These are phyloP conservation scores for Eragrostis tef DNA, from an alignment of 202 grass and related monocot genomes.

Conservation along the genomic window DNA sequence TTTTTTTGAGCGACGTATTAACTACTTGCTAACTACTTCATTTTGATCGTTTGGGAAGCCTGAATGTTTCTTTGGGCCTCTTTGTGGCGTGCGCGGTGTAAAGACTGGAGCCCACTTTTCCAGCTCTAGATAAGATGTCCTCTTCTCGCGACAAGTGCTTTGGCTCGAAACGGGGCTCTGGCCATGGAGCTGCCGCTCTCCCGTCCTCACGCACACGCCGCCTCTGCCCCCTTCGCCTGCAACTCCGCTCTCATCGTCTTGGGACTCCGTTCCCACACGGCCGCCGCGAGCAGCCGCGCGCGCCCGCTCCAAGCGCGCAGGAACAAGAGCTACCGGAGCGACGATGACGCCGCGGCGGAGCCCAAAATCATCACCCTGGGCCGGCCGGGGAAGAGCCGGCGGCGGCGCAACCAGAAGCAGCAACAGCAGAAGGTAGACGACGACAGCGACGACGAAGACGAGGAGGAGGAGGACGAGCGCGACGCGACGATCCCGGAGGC, in stretches of 20 bases:
- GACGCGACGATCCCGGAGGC: slow-evolving; percentile 81
- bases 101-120: neutral
- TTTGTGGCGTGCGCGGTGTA: neutral
- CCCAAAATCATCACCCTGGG: slow-evolving; percentile 58
- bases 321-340: slow-evolving; percentile 38
- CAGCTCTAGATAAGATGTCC: slow-evolving; percentile 51
- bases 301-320: slow-evolving; percentile 36
- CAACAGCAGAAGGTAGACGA: neutral
- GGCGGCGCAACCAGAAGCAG: slow-evolving; percentile 25
- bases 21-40: too few relatives aligned
- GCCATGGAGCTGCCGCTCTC: slow-evolving; percentile 56
- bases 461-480: slow-evolving; percentile 45
- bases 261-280: neutral
- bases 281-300: neutral
- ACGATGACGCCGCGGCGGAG: slow-evolving; percentile 34
- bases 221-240: slow-evolving; percentile 12
- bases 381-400: slow-evolving; percentile 43
- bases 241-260: slow-evolving; percentile 1
- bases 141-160: neutral
- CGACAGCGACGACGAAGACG: neutral
- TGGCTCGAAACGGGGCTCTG: slow-evolving; percentile 14
- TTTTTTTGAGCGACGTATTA: too few relatives aligned
- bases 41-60: neutral
- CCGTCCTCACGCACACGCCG: slow-evolving; percentile 17
- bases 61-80: neutral